Conservation (phyloP, 345 rosid genomes). For the Eucalyptus lansdowneana region DNA sequence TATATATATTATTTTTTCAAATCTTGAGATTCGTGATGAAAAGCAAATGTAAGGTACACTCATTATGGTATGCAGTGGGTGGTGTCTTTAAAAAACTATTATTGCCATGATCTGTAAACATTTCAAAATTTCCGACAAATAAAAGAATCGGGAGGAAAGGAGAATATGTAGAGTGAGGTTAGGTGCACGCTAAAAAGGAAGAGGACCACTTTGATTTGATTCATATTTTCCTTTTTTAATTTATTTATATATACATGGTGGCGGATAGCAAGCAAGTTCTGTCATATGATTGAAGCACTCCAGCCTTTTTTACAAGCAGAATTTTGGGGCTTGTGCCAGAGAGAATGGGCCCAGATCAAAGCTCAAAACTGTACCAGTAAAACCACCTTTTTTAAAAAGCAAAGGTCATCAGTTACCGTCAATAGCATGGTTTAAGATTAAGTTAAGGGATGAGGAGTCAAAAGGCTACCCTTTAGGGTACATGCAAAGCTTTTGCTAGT, state of each 20-base stretch:
- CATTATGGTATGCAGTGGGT: conserved; percentile 1
- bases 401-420: background rate
- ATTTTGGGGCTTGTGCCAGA: background rate
- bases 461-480: background rate
- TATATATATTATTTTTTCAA: background rate
- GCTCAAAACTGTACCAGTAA: background rate
- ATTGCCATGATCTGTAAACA: background rate
- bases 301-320: background rate
- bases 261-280: background rate
- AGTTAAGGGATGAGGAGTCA: background rate
- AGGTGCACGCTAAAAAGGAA: background rate
- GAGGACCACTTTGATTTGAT: background rate
- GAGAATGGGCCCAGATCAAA: background rate
- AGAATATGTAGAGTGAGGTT: background rate
- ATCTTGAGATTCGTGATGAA: background rate
- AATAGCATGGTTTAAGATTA: background rate
- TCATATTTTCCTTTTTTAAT: background rate
- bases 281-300: background rate
- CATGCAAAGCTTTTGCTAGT: background rate
- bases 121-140: background rate
- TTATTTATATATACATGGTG: background rate
- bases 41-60: background rate
- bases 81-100: background rate
- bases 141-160: background rate
- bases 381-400: background rate